Conservation (phyloP, 768 basidiomycete species). For the Boletales sp. region DNA sequence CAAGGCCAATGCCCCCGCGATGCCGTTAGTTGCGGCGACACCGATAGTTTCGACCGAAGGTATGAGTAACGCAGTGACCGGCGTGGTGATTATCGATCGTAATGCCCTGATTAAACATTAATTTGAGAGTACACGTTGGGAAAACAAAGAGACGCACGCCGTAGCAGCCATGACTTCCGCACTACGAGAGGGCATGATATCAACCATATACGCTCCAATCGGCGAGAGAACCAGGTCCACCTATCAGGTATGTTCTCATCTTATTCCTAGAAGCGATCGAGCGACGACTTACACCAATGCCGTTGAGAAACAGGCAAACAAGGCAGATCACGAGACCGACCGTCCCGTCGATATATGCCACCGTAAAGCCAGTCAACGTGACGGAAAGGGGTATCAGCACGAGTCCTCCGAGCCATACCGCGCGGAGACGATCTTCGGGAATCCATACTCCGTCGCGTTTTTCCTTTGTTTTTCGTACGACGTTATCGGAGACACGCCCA, state of each 20-base stretch:
- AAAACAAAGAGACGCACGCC: conserved; percentile 37
- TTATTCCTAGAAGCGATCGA: not conserved
- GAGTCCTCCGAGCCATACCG: conserved; percentile 42
- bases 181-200: conserved; percentile 56
- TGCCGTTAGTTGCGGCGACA: conserved; percentile 44
- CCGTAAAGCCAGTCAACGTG: conserved; percentile 46
- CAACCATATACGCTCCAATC: conserved; percentile 53
- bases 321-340: conserved; percentile 50
- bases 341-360: conserved; percentile 45
- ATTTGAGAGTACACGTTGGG: not conserved
- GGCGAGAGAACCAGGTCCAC: conserved; percentile 57
- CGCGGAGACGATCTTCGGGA: conserved; percentile 67
- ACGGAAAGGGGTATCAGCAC: conserved; percentile 53
- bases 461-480: conserved; percentile 46
- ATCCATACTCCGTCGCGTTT: conserved; percentile 55
- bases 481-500: conserved; percentile 55
- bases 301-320: conserved; percentile 58
- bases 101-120: conserved; percentile 10
- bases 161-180: conserved; percentile 61
- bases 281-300: conserved; percentile 50
- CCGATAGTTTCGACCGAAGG: conserved; percentile 52
- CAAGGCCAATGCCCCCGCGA: conserved; percentile 45
- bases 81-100: conserved; percentile 20
- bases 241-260: conserved; percentile 27
- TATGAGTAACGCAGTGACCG: conserved; percentile 14